Evolutionary conservation across 164 flowering plant species (phyloP).

Genomic region (Tinospora cordifolia): DNA sequence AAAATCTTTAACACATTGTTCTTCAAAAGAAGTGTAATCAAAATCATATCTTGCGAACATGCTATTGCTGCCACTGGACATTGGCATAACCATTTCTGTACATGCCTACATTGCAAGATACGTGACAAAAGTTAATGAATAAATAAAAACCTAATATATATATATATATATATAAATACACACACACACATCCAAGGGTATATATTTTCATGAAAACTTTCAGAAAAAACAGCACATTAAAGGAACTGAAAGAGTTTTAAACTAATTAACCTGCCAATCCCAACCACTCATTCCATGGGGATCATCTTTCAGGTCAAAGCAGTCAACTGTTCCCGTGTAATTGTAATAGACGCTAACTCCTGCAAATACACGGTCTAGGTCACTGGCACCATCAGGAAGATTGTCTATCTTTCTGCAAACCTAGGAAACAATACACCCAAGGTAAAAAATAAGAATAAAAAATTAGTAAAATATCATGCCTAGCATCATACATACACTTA

Average conservation of each 20-base stretch:
- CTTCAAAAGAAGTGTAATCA: constrained; percentile 42
- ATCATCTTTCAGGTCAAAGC: constrained; percentile 75
- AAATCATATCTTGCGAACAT: constrained; percentile 68
- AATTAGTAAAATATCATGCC: not conserved
- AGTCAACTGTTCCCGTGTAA: constrained; percentile 60
- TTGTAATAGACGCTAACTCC: constrained; percentile 85
- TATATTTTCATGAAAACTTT: not conserved
- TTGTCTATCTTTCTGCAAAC: constrained; percentile 68
- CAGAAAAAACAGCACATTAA: no score
- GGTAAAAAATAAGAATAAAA: no score
- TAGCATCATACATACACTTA: not conserved
- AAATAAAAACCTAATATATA: no score
- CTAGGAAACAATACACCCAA: constrained; percentile 26
- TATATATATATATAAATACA: no score
- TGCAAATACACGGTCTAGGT: constrained; percentile 59
- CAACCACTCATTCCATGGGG: constrained; percentile 89
- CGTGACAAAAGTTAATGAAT: no score
- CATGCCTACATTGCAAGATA: constrained; percentile 51
- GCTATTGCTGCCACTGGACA: constrained; percentile 61
- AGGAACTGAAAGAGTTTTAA: not conserved
- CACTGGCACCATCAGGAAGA: constrained; percentile 43
- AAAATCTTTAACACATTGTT: constrained; percentile 41
- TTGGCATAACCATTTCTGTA: constrained; percentile 95
- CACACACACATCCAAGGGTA: not conserved
- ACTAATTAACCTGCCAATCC: constrained; percentile 73